Evolutionary conservation across 2,329 filamentous ascomycete species (phyloP), one percentile per base, ranked within the genome.

Genomic region (Ilyonectria destructans): DNA sequence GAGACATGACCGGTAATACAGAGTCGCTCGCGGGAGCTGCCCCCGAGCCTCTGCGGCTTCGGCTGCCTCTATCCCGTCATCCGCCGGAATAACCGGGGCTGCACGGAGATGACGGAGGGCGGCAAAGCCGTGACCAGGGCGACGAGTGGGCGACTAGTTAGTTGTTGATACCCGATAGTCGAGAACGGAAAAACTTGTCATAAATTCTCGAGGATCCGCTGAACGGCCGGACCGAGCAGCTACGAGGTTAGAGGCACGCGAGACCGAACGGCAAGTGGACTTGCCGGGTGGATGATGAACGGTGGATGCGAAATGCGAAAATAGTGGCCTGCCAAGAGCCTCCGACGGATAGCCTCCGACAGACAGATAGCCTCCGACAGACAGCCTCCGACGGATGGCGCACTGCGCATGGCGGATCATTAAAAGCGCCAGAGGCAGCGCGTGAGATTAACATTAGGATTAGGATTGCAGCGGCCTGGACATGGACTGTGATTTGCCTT

Each of bases 181-280:
- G 17, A 43, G 17, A 8, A 43, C 3, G 17, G 49, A n/a, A 31
- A 33, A 33, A 12, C 10, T 15, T n/a, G 6, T 29, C 8, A 35
- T 19, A 13, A 19, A 52, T 4, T 13, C 12, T 13, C 45, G 2
- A 33, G 17, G 17, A 31, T 31, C n/a, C 15, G 8, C 49, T 19
- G 26, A n/a, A 43, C 8, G 15, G 40, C 15, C 17, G 12, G 31
- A 12, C 31, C 15, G 23, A 31, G 26, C n/a, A 21, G 17, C 29
- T 33, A n/a, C 29, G 45, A 33, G 13, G 29, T 37, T 61, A 58
- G 62, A 60, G 58, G 63, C 59, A 69, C 62, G 49, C 29, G 43
- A 69, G 40, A 26, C 54, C 15, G 19, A 48, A 43, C 58, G 69
- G 71, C 68, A 72, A 69, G 73, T 75, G 73, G 73, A 63, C 71